A percentile compares a stretch with the other conserved stretches of the same genome.
Conservation (phyloP, 257 asterid genomes). For the Solanum stenotomum region DNA sequence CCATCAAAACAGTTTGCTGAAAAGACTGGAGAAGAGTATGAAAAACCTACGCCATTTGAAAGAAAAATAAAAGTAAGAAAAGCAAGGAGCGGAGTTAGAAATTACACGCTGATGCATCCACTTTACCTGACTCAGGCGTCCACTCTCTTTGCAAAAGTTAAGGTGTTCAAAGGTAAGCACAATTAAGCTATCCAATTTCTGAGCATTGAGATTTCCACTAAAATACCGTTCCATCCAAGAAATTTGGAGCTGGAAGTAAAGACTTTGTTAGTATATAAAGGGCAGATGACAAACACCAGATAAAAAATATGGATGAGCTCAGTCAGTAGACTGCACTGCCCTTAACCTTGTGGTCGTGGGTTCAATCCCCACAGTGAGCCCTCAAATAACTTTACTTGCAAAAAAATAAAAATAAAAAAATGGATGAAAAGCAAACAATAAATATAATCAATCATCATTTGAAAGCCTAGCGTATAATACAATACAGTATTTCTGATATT, state of each 20-base stretch:
- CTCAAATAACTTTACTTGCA: background rate
- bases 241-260: slow-evolving; percentile 34
- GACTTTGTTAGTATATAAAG: background rate
- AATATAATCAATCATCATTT: background rate
- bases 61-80: background rate
- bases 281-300: background rate
- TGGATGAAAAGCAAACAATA: background rate
- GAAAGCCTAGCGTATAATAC: background rate
- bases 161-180: slow-evolving; percentile 75
- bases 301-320: background rate
- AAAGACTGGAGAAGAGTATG: slow-evolving; percentile 76
- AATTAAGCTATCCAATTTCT: slow-evolving; percentile 71
- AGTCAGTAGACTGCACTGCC: background rate
- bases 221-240: slow-evolving; percentile 37
- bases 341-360: background rate
- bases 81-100: background rate
- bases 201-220: slow-evolving; percentile 48
- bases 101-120: background rate
- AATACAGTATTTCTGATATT: background rate
- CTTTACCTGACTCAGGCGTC: slow-evolving; percentile 54
- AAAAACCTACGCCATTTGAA: slow-evolving; percentile 47
- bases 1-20: slow-evolving; percentile 71
- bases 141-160: slow-evolving; percentile 43
- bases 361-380: background rate
- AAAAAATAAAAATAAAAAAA: background rate